These are phyloP conservation scores for Cutaneotrichosporon mucoides DNA, from an alignment of 1,284 basidiomycete species.

Conservation along the genomic window DNA sequence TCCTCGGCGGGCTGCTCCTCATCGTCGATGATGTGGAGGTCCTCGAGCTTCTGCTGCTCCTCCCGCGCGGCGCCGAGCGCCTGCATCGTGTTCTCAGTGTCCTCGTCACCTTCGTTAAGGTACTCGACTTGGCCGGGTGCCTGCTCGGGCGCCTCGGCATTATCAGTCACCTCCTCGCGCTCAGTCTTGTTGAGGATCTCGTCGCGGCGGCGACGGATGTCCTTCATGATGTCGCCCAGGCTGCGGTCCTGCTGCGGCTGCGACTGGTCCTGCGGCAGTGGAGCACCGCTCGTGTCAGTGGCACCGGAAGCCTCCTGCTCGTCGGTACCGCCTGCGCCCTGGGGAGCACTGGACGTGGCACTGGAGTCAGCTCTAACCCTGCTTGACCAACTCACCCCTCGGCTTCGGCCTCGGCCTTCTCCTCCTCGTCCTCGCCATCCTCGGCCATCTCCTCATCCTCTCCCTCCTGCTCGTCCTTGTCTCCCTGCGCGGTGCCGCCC, in stretches of 20 bases:
- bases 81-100: conserved; percentile 73
- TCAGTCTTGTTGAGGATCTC: conserved; percentile 65
- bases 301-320: conserved; percentile 41
- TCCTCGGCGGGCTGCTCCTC: conserved; percentile 20
- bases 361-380: conserved; percentile 14
- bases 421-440: conserved; percentile 20
- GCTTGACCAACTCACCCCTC: conserved; percentile 24
- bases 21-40: conserved; percentile 71
- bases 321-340: conserved; percentile 33
- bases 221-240: conserved; percentile 79
- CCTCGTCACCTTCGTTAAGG: conserved; percentile 64
- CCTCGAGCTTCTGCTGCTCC: conserved; percentile 73
- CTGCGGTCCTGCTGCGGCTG: conserved; percentile 66
- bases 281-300: conserved; percentile 38
- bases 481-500: conserved; percentile 29
- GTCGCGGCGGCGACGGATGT: conserved; percentile 77
- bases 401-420: conserved; percentile 36
- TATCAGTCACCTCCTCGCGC: conserved; percentile 45
- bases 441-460: conserved; percentile 32
- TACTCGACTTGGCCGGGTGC: conserved; percentile 72
- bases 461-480: conserved; percentile 31
- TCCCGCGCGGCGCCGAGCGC: conserved; percentile 81
- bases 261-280: conserved; percentile 30
- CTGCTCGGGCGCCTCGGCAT: conserved; percentile 46
- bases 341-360: conserved; percentile 25